Evolutionary conservation across 2,329 filamentous ascomycete species (phyloP).

Genomic region (Emmonsiellopsis sp.): DNA sequence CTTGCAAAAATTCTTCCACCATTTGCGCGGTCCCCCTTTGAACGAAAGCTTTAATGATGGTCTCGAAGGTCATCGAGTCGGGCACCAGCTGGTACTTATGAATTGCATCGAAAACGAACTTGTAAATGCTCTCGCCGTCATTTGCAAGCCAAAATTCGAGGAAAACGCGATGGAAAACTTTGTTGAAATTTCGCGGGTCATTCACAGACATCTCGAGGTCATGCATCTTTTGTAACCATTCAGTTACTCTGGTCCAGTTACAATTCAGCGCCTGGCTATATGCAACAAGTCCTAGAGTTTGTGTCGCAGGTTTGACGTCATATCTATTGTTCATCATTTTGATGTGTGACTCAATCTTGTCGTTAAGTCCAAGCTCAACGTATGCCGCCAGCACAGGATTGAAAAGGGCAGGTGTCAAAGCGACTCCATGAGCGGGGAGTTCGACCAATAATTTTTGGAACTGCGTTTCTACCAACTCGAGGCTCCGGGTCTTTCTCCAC

Average conservation of each 20-base stretch:
- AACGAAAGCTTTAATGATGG: constrained; percentile 32
- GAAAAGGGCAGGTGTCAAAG: constrained; percentile 30
- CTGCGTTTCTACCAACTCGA: constrained; percentile 27
- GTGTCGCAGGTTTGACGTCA: constrained; percentile 21
- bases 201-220: constrained; percentile 21
- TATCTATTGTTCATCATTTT: constrained; percentile 26
- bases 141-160: constrained; percentile 33
- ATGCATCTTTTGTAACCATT: constrained; percentile 31
- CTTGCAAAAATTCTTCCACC: constrained; percentile 22
- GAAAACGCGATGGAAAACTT: constrained; percentile 32
- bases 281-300: constrained; percentile 29
- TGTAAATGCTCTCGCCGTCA: constrained; percentile 23
- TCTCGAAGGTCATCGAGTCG: constrained; percentile 30
- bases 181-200: constrained; percentile 18
- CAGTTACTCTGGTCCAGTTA: constrained; percentile 33
- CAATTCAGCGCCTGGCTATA: constrained; percentile 28
- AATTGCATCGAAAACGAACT: constrained; percentile 28
- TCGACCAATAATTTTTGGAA: constrained; percentile 22
- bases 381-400: constrained; percentile 33
- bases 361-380: constrained; percentile 27
- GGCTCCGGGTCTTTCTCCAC: constrained; percentile 32
- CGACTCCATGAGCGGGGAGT: constrained; percentile 21
- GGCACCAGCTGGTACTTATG: constrained; percentile 28
- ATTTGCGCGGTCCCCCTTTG: constrained; percentile 28
- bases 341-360: constrained; percentile 27